These are phyloP conservation scores for Pseudogymnoascus sp. DNA, from an alignment of 2,329 filamentous ascomycete species.

Conservation along the genomic window DNA sequence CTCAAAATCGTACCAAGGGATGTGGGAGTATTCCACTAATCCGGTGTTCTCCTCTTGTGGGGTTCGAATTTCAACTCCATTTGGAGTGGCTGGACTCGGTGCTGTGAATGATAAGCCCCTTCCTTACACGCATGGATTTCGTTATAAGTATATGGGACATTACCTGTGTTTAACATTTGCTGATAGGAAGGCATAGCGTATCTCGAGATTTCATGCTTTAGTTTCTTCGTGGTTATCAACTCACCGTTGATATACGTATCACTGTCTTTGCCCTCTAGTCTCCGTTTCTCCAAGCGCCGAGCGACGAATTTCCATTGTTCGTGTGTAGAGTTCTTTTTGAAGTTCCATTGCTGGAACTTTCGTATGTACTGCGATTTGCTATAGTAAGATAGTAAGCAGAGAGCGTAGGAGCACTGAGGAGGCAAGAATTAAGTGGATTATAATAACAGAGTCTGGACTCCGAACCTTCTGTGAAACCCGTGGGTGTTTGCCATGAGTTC, in stretches of 20 bases:
- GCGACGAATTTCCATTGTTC: constrained; percentile 15
- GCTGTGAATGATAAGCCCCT: constrained; percentile 10
- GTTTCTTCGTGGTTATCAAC: constrained; percentile 11
- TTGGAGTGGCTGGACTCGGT: constrained; percentile 12
- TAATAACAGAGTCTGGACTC: background rate
- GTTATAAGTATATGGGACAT: background rate
- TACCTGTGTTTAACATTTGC: constrained; percentile 10
- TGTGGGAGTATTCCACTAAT: constrained; percentile 16
- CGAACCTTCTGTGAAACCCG: background rate
- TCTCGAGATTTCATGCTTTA: constrained; percentile 13
- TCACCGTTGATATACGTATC: constrained; percentile 13
- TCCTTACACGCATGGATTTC: background rate
- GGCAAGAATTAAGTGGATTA: background rate
- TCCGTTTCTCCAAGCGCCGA: constrained; percentile 13
- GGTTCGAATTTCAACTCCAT: constrained; percentile 15
- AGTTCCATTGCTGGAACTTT: constrained; percentile 14
- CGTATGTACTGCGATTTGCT: constrained; percentile 16
- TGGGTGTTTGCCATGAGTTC: constrained; percentile 11
- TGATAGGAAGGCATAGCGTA: constrained; percentile 11
- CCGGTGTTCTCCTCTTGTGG: constrained; percentile 4
- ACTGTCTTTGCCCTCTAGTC: constrained; percentile 14
- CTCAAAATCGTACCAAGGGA: constrained; percentile 18
- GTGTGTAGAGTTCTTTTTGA: constrained; percentile 14
- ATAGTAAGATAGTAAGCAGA: background rate
- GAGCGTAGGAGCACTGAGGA: background rate